Conservation (phyloP, 192 early-diverging fungal species). For the Coemansia furcata region DNA sequence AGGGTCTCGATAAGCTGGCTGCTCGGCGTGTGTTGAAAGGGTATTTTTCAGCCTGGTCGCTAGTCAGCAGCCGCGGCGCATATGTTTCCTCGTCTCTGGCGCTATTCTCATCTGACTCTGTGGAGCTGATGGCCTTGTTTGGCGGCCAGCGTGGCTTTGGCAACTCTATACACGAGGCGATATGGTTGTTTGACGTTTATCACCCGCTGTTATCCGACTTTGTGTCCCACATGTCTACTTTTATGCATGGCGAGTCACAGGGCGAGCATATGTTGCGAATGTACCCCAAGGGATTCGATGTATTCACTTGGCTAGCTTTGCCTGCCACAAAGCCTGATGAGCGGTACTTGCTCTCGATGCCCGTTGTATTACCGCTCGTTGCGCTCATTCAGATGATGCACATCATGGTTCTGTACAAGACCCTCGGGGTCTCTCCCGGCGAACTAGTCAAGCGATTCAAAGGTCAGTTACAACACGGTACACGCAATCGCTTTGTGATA, state of each 20-base stretch:
- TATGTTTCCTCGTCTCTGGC: too few species aligned
- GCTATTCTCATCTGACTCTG: too few species aligned
- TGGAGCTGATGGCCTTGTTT: too few species aligned
- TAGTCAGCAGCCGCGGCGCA: too few species aligned
- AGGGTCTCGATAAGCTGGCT: too few species aligned
- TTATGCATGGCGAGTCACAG: slow-evolving; percentile 57
- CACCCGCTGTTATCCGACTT: slow-evolving; percentile 67
- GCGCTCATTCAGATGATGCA: slow-evolving; percentile 88
- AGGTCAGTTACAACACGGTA: slow-evolving; percentile 15
- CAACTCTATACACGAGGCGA: too few species aligned
- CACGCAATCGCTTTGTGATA: too few species aligned
- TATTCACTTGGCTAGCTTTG: slow-evolving; percentile 75
- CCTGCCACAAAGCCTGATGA: slow-evolving; percentile 68
- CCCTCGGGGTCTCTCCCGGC: slow-evolving; percentile 58
- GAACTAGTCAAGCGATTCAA: slow-evolving; percentile 24
- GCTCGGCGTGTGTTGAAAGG: slow-evolving; percentile 9
- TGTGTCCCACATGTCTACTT: slow-evolving; percentile 68
- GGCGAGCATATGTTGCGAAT: slow-evolving; percentile 55
- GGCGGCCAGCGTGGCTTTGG: too few species aligned
- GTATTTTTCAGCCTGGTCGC: slow-evolving; percentile 1
- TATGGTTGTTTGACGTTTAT: slow-evolving; percentile 71
- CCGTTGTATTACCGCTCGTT: slow-evolving; percentile 78
- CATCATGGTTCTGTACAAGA: slow-evolving; percentile 65
- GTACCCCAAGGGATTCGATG: slow-evolving; percentile 70
- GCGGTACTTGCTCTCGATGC: slow-evolving; percentile 66